phyloP scores from a whole-genome alignment of 768 basidiomycete genomes.

The Infundibulicybe gibba region DNA sequence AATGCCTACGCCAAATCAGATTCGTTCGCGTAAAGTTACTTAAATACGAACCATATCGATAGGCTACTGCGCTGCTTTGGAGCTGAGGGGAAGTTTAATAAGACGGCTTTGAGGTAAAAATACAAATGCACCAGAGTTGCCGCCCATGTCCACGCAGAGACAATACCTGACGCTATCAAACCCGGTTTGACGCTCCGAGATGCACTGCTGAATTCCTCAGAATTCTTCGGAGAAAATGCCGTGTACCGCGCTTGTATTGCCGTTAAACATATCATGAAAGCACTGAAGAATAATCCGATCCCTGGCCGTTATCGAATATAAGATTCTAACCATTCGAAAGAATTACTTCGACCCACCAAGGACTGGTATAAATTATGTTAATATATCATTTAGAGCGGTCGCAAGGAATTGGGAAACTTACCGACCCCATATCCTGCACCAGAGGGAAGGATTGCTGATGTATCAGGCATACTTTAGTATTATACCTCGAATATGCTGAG shows the following conservation, averaged over 20 bases:
- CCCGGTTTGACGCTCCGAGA: constrained; percentile 87
- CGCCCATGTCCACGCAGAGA: constrained; percentile 91
- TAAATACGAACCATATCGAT: constrained; percentile 55
- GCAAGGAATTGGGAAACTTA: constrained; percentile 2
- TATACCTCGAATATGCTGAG: no score
- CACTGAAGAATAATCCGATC: constrained; percentile 86
- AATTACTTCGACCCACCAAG: constrained; percentile 34
- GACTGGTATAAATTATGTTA: constrained; percentile 26
- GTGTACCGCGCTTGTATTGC: constrained; percentile 85
- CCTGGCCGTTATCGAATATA: constrained; percentile 34
- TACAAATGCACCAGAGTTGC: constrained; percentile 57
- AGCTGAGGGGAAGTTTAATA: constrained; percentile 28
- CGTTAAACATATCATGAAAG: constrained; percentile 74
- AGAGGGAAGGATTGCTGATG: constrained; percentile 5
- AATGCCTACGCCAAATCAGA: constrained; percentile 25
- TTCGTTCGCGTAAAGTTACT: no score
- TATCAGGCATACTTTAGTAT: no score
- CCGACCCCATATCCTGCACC: constrained; percentile 20
- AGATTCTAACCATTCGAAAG: neutral
- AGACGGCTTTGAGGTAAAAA: neutral
- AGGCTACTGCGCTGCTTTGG: constrained; percentile 81
- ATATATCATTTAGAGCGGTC: neutral
- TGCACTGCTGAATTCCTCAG: constrained; percentile 83
- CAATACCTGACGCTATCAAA: constrained; percentile 89
- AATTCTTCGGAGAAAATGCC: constrained; percentile 68